A percentile compares a stretch with the other conserved stretches of the same genome.
phyloP scores from a whole-genome alignment of 2,329 filamentous ascomycete species.

The Colletotrichum somersetense region DNA sequence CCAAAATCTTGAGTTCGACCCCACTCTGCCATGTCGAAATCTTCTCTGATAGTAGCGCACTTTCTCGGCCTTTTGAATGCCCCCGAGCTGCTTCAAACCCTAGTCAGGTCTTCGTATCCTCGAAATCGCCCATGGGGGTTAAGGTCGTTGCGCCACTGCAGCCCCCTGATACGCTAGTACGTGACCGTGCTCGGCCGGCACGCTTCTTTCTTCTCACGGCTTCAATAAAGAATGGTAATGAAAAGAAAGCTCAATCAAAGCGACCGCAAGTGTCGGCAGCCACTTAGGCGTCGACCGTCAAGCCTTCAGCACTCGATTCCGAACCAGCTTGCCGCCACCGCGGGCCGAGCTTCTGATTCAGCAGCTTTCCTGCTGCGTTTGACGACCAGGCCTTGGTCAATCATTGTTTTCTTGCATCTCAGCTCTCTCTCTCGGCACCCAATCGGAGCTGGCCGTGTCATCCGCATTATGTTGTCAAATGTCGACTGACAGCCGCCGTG shows the following conservation, averaged over 20 bases:
- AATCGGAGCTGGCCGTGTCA: not conserved
- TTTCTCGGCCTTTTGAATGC: slow-evolving; percentile 20
- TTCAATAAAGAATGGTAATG: slow-evolving; percentile 22
- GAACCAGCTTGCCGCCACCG: not conserved
- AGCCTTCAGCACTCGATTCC: not conserved
- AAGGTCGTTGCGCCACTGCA: not conserved
- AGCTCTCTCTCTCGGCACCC: slow-evolving; percentile 6
- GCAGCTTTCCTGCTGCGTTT: not conserved
- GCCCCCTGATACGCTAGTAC: slow-evolving; percentile 3
- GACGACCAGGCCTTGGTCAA: not conserved
- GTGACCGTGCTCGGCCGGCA: not conserved
- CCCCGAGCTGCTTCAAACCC: not conserved
- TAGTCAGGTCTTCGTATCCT: slow-evolving; percentile 11
- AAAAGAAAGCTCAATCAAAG: slow-evolving; percentile 19
- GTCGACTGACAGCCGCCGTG: not conserved
- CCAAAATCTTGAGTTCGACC: no score
- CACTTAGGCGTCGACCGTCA: slow-evolving; percentile 10
- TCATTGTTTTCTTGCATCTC: not conserved
- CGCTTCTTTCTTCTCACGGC: slow-evolving; percentile 1
- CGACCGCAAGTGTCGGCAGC: not conserved
- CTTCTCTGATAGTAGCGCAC: slow-evolving; percentile 27
- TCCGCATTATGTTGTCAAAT: not conserved
- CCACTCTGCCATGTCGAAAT: not conserved
- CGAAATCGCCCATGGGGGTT: not conserved
- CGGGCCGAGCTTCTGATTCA: not conserved